Percentiles rank a stretch among this genome's conserved stretches.
Evolutionary conservation across 1,284 basidiomycete genomes (phyloP).

Genomic region (Hemileia vastatrix): DNA sequence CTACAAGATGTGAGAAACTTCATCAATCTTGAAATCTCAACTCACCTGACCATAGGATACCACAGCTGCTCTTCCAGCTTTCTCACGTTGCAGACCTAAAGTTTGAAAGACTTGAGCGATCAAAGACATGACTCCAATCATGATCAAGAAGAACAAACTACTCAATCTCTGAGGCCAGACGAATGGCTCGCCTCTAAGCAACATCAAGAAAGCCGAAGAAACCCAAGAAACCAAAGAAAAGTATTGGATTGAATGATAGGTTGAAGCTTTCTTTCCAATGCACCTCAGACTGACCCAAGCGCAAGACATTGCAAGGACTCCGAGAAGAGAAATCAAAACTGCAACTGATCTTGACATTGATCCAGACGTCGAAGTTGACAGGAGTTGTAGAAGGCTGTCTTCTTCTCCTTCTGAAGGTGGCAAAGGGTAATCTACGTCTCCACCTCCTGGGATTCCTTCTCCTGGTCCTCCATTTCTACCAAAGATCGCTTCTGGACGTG

Average conservation of each 20-base stretch:
- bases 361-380: constrained; percentile 3
- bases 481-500: constrained; percentile 9
- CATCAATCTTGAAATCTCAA: background rate
- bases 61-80: constrained; percentile 28
- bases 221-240: constrained; percentile 16
- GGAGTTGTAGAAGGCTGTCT: background rate
- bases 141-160: background rate
- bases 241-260: constrained; percentile 18
- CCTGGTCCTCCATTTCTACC: background rate
- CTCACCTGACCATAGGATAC: constrained; percentile 28
- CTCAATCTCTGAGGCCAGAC: background rate
- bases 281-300: constrained; percentile 11
- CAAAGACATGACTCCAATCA: constrained; percentile 9
- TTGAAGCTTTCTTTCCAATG: constrained; percentile 6
- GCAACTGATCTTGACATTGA: constrained; percentile 25
- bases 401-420: background rate
- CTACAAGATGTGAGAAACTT: background rate
- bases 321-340: constrained; percentile 3
- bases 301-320: constrained; percentile 4
- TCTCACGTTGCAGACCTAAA: constrained; percentile 30
- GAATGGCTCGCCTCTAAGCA: background rate
- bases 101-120: constrained; percentile 27
- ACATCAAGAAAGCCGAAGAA: constrained; percentile 3
- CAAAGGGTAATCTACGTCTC: background rate
- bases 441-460: constrained; percentile 19